Conservation (phyloP, 306 rosid species). For the Cucumis cinereus region DNA sequence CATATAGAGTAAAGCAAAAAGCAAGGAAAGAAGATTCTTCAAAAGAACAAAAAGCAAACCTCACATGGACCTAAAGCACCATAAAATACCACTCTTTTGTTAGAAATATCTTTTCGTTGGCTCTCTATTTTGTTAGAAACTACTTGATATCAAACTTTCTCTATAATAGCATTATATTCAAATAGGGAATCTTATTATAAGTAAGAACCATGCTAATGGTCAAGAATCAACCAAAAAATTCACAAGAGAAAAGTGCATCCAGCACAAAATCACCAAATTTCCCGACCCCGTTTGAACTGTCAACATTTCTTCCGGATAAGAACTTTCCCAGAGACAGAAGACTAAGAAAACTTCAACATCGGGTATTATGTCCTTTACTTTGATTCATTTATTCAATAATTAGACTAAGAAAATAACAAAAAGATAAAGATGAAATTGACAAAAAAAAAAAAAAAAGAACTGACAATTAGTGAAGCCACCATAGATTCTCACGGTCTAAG, state of each 20-base stretch:
- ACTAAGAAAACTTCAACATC: neutral
- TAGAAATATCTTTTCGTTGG: constrained; percentile 32
- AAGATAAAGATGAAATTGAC: neutral
- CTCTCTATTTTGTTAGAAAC: constrained; percentile 11
- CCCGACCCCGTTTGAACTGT: neutral
- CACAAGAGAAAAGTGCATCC: neutral
- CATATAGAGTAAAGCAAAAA: constrained; percentile 54
- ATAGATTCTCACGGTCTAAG: neutral
- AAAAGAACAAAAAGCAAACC: constrained; percentile 28
- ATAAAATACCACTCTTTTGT: constrained; percentile 35
- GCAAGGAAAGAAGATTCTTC: constrained; percentile 42
- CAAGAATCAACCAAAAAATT: neutral
- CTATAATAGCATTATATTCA: constrained; percentile 8
- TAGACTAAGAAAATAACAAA: neutral
- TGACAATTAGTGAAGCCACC: neutral
- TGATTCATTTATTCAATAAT: neutral
- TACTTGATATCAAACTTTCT: constrained; percentile 1
- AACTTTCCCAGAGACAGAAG: neutral
- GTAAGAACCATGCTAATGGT: neutral
- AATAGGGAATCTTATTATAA: neutral
- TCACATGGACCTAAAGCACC: constrained; percentile 38
- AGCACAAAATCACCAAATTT: neutral
- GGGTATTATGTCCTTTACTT: neutral
- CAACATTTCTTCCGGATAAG: neutral
- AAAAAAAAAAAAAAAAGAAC: neutral